Base-by-base conservation (phyloP, 169 alveolate species). In the Plasmodium billcollinsi region DNA sequence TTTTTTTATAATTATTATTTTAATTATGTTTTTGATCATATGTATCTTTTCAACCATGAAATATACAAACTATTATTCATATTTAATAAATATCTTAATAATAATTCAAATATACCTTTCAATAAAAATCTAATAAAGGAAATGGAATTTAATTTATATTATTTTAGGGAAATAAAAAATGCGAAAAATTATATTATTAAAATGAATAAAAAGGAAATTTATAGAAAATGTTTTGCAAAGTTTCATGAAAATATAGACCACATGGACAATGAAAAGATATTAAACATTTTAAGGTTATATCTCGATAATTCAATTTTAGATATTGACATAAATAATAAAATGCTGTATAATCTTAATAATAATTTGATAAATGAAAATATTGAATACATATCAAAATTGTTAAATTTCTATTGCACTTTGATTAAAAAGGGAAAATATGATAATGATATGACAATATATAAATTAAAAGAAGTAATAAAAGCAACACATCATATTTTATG, bases 251-350 rank as follows among this genome's bases (percentile, higher is more conserved):
- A 78, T 11, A 26, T 78, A 78, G 80, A 78, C 54, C 49, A 78
- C 39, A 78, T 78, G 50, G 89, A 66, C 9, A 78, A 78, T 21
- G 47, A 78, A 11, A 78, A 66, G 45, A 49, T 78, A 8, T 58
- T 78, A 78, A 78, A 78, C 61, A 78, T 78, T 66, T 67, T 78
- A 78, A 78, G 67, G 70, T n/a, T 78, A 78, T 78, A 78, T 66
- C 45, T 66, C 24, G 89, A 78, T 70, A 78, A 78, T 78, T 78
- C 54, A 78, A 65, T 69, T 59, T 65, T 50, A 11, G 67, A 66
- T 49, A 66, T 78, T 20, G 67, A 78, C 49, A 65, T 78, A 66
- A 76, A 65, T 43, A 21, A 29, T 29, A 78, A 78, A 66, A 56
- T 78, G 65, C 20, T 66, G n/a, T 66, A 66, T 65, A 65, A 20